phyloP scores from a whole-genome alignment of 192 early-diverging fungal species.

The Podila epigama region DNA sequence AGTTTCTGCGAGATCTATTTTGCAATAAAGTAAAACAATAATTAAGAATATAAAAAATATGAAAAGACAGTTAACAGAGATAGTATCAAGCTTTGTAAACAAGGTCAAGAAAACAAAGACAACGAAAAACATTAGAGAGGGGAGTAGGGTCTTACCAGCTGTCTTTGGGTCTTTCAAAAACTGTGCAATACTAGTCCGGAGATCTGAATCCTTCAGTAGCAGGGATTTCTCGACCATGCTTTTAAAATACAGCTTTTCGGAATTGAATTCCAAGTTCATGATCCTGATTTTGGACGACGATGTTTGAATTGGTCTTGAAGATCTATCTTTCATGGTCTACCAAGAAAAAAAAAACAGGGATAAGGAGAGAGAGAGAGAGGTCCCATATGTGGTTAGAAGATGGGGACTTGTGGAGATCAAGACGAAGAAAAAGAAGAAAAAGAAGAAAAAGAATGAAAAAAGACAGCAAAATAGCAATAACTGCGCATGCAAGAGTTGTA shows the following conservation, averaged over 20 bases:
- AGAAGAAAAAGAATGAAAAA: too few relatives aligned
- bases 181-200: constrained; percentile 6
- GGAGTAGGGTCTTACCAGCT: too few relatives aligned
- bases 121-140: too few relatives aligned
- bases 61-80: neutral
- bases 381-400: too few relatives aligned
- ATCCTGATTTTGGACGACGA: neutral
- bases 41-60: neutral
- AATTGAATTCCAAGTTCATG: constrained; percentile 6
- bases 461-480: too few relatives aligned
- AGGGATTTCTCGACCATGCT: constrained; percentile 24
- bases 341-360: too few relatives aligned
- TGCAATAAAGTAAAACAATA: neutral
- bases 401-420: too few relatives aligned
- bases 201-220: constrained; percentile 9
- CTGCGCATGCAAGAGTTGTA: too few relatives aligned
- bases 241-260: constrained; percentile 17
- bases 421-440: too few relatives aligned
- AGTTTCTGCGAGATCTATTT: constrained; percentile 4
- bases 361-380: too few relatives aligned
- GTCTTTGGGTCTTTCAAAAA: constrained; percentile 20
- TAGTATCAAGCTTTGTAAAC: too few relatives aligned
- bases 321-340: constrained; percentile 1
- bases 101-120: too few relatives aligned
- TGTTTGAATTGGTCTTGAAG: neutral